phyloP scores from a whole-genome alignment of 768 basidiomycete genomes.

The Coprinellus aureogranulatus region DNA sequence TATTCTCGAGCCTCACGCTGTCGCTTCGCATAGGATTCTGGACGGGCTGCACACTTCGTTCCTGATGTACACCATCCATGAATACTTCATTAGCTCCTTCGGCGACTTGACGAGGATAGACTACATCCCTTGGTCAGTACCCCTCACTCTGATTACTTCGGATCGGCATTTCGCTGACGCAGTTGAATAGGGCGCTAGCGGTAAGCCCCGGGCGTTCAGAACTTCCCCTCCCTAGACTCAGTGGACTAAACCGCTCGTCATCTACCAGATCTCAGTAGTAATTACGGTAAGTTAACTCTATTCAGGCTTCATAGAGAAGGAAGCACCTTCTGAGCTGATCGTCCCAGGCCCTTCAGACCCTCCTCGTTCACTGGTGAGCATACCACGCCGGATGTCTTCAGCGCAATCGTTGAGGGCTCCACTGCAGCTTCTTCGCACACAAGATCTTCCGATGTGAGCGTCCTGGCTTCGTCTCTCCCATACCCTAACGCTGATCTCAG shows the following conservation, averaged over 20 bases:
- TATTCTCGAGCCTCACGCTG: neutral
- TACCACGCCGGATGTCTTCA: slow-evolving; percentile 23
- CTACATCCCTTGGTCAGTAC: slow-evolving; percentile 41
- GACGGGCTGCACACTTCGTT: slow-evolving; percentile 41
- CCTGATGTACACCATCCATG: slow-evolving; percentile 40
- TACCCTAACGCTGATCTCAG: neutral
- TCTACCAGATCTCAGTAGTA: slow-evolving; percentile 32
- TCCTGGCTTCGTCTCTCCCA: neutral
- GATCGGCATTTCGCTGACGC: neutral
- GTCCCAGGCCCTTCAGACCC: slow-evolving; percentile 42
- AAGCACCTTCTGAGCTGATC: neutral
- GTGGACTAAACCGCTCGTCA: neutral
- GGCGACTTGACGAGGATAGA: slow-evolving; percentile 39
- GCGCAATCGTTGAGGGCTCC: neutral
- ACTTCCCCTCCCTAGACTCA: neutral
- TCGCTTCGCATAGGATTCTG: slow-evolving; percentile 26
- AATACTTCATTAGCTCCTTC: slow-evolving; percentile 42
- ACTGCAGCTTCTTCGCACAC: slow-evolving; percentile 16
- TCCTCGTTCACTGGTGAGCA: slow-evolving; percentile 51
- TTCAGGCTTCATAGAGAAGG: neutral
- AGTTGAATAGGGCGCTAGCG: slow-evolving; percentile 32
- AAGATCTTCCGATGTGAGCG: slow-evolving; percentile 14
- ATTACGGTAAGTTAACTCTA: slow-evolving; percentile 33
- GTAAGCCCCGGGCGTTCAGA: slow-evolving; percentile 21
- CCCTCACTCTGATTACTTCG: neutral